Evolutionary conservation across 306 rosid species (phyloP), one percentile per base, ranked within the genome.

Genomic region (Arachis hypogaea): DNA sequence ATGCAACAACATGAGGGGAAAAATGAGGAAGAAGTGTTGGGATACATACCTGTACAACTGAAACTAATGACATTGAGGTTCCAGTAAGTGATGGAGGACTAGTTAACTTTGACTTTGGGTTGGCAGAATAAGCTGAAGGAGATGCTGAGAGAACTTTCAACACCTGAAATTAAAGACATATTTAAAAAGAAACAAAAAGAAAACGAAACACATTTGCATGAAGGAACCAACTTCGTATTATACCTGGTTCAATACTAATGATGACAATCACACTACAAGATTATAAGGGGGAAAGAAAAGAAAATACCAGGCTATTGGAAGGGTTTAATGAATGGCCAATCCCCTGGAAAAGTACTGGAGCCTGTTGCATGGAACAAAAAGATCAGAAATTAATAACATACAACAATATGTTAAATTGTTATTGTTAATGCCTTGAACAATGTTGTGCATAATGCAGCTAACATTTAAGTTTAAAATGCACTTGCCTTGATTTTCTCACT

Each of bases 271-370:
- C 40, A 33, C 38, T 33, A 33, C 4, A 33, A 2, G 38, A 33
- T 33, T 33, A 33, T 2, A 33, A 33, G 38, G 38, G 4, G 4
- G 38, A 33, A 33, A 77, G 57, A 63, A 63, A 47, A 79, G 51
- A 59, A n/a, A 82, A 84, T 87, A 94, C 99, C 99, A 94, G 80
- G 80, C 82, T 92, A 82, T 85, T 94, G 71, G 93, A 77, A 73
- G 97, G 88, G 77, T 87, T 92, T 66, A 94, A 65, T 9, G 97
- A 85, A 77, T 94, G 99, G 71, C 90, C 97, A 78, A 94, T 85
- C 73, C 99, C 99, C 68, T 90, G 92, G 78, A 94, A 94, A 80
- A 94, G 96, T 44, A 92, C 90, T 33, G 99, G 99, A 77, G 97
- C 99, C 99, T 94, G 93, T 80, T 28, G 66, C 82, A 83, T 45